Evolutionary conservation across 2,329 filamentous ascomycete genomes (phyloP).

Genomic region (Aureobasidium sp.): DNA sequence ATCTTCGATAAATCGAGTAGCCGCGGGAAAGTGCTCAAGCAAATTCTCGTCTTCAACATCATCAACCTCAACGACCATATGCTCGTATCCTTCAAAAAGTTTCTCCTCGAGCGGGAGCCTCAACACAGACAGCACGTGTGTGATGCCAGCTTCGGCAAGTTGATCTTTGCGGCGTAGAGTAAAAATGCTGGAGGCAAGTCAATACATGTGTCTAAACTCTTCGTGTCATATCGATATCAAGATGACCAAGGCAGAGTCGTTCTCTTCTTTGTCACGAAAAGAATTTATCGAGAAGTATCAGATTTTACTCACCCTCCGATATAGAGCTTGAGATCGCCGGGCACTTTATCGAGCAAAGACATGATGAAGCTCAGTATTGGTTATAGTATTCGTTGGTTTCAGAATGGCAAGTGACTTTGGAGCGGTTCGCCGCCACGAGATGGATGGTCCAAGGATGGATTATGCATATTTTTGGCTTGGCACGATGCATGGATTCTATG

Average conservation of each 20-base stretch:
- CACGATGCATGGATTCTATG: not conserved
- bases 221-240: not conserved
- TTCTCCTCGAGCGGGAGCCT: constrained; percentile 50
- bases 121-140: constrained; percentile 81
- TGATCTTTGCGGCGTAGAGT: constrained; percentile 63
- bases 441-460: not conserved
- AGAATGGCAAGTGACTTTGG: not conserved
- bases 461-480: not conserved
- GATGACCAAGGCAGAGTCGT: not conserved
- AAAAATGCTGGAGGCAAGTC: constrained; percentile 52
- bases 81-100: constrained; percentile 56
- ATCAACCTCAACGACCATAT: constrained; percentile 76
- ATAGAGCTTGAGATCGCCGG: constrained; percentile 62
- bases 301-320: constrained; percentile 61
- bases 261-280: not conserved
- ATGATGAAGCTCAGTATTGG: constrained; percentile 29
- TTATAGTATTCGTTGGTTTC: not conserved
- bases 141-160: constrained; percentile 67
- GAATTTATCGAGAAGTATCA: constrained; percentile 16
- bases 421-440: not conserved
- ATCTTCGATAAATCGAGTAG: constrained; percentile 74
- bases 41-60: constrained; percentile 87
- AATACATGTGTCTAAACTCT: not conserved
- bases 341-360: constrained; percentile 57
- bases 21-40: constrained; percentile 67